These are phyloP conservation scores for Obba rivulosa DNA, from an alignment of 768 basidiomycete species.

Conservation along the genomic window DNA sequence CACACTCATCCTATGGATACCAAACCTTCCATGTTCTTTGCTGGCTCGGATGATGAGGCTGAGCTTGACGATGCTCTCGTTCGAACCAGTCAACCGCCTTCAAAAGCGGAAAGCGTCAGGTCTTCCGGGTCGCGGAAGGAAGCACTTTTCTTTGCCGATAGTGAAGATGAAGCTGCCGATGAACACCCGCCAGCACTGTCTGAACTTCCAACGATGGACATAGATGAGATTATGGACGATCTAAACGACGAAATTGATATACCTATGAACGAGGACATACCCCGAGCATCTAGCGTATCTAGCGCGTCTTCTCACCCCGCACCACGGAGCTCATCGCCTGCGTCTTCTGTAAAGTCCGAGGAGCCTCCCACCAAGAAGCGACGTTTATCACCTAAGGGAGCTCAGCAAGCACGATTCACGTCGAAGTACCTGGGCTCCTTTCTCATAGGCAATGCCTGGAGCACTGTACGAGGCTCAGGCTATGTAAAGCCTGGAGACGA, in stretches of 20 bases:
- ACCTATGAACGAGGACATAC: conserved; percentile 20
- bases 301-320: conserved; percentile 29
- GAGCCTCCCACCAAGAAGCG: conserved; percentile 46
- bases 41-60: conserved; percentile 48
- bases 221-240: conserved; percentile 3
- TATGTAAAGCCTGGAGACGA: conserved; percentile 64
- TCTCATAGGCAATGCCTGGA: conserved; percentile 71
- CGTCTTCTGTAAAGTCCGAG: conserved; percentile 3
- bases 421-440: conserved; percentile 60
- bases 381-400: conserved; percentile 23
- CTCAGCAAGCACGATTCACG: conserved; percentile 17
- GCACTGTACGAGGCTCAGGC: conserved; percentile 67
- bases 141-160: conserved; percentile 37
- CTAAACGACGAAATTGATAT: conserved; percentile 16
- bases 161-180: conserved; percentile 36
- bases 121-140: conserved; percentile 13
- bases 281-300: conserved; percentile 35
- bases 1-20: conserved; percentile 5
- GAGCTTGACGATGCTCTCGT: conserved; percentile 9
- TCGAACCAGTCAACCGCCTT: neutral
- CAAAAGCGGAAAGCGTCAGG: neutral
- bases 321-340: conserved; percentile 20
- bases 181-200: neutral
- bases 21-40: conserved; percentile 46
- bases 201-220: neutral